phyloP scores from a whole-genome alignment of 1,284 basidiomycete species.

The Irpex rosettiformis region DNA sequence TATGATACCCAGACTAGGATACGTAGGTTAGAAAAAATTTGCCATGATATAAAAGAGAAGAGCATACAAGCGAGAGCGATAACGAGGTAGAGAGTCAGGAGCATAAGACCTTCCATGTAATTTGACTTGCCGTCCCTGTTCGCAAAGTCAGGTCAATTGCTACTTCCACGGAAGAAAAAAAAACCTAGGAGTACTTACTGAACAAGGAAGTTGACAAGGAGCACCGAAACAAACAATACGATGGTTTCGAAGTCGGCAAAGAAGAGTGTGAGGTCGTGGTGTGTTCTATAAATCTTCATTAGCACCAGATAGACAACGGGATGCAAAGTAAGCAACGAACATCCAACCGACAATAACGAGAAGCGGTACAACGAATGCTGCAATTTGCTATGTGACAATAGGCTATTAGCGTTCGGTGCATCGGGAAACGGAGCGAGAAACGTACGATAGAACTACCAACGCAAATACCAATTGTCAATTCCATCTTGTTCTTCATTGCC shows the following conservation, averaged over 20 bases:
- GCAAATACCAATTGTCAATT: conserved; percentile 84
- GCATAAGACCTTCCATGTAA: conserved; percentile 86
- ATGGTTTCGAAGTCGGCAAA: conserved; percentile 86
- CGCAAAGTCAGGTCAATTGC: conserved; percentile 4
- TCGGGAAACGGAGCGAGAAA: conserved; percentile 16
- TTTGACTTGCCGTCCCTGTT: conserved; percentile 76
- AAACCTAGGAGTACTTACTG: conserved; percentile 44
- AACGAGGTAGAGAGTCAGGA: conserved; percentile 30
- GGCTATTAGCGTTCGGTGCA: neutral
- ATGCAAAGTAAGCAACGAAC: conserved; percentile 36
- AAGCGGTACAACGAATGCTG: conserved; percentile 82
- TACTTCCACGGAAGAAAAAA: neutral
- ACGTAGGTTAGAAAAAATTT: conserved; percentile 4
- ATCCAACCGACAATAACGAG: conserved; percentile 84
- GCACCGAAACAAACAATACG: conserved; percentile 78
- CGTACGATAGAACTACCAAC: conserved; percentile 87
- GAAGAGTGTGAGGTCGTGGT: conserved; percentile 79
- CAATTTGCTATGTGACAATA: conserved; percentile 66
- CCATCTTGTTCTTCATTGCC: conserved; percentile 87
- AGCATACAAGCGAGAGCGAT: conserved; percentile 29
- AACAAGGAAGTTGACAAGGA: conserved; percentile 78
- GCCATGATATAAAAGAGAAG: neutral
- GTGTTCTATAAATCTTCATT: conserved; percentile 41
- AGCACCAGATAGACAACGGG: conserved; percentile 1
- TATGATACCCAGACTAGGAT: conserved; percentile 30